A percentile compares a stretch with the other conserved stretches of the same genome.
These are phyloP conservation scores for Chlamydomonas reinhardtii DNA, from an alignment of 163 green algal genomes.

Conservation along the genomic window DNA sequence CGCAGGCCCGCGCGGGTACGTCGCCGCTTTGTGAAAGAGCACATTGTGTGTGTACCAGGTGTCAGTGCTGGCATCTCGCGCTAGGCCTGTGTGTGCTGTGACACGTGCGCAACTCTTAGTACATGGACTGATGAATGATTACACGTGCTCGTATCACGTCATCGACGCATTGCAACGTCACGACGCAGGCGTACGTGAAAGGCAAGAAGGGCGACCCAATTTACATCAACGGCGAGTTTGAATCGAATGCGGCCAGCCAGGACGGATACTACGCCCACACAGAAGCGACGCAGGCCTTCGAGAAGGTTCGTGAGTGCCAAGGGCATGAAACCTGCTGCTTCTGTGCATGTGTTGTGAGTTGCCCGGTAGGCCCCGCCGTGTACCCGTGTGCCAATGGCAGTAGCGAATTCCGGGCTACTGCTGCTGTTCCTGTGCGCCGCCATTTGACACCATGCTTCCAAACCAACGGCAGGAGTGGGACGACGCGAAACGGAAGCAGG, in stretches of 20 bases:
- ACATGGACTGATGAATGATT: no score
- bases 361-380: no score
- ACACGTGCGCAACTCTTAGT: neutral
- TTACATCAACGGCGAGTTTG: constrained; percentile 23
- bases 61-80: no score
- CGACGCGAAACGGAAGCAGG: constrained; percentile 43
- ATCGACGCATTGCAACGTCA: neutral
- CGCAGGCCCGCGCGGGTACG: constrained; percentile 54
- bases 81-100: neutral
- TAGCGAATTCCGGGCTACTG: no score
- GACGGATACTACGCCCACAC: constrained; percentile 51
- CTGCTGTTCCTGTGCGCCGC: no score
- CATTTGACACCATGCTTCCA: no score
- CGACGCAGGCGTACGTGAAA: constrained; percentile 34
- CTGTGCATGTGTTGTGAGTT: no score
- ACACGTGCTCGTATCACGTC: no score
- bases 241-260: constrained; percentile 27
- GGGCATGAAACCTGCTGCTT: no score
- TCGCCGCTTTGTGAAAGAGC: no score
- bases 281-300: constrained; percentile 49
- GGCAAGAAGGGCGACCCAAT: constrained; percentile 46
- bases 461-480: constrained; percentile 54
- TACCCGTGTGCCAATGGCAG: no score
- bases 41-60: no score
- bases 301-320: constrained; percentile 48